These are phyloP conservation scores for Starmerella floris DNA, from an alignment of 805 yeast genomes.

Conservation along the genomic window DNA sequence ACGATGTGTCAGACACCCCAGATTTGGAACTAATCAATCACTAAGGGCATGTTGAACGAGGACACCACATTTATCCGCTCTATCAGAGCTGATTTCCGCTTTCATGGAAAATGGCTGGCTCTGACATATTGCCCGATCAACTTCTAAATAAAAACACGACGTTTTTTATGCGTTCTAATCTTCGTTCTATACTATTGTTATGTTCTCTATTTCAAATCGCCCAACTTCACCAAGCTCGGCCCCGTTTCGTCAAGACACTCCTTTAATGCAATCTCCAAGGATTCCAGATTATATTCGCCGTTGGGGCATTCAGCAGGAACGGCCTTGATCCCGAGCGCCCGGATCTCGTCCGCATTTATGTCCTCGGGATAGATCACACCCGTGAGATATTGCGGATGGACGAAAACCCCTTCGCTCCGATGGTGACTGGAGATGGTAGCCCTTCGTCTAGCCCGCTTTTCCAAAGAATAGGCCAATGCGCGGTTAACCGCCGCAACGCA, in stretches of 20 bases:
- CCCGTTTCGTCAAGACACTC: conserved; percentile 1
- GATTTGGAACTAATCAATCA: no score
- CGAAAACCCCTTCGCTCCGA: not conserved
- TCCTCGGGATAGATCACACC: not conserved
- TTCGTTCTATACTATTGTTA: no score
- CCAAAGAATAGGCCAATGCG: conserved; percentile 41
- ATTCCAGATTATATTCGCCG: conserved; percentile 6
- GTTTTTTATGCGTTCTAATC: no score
- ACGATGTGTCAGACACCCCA: no score
- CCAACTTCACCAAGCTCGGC: not conserved
- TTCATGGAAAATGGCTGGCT: no score
- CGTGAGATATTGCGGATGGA: not conserved
- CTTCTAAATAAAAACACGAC: no score
- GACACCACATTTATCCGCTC: no score
- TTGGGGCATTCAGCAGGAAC: conserved; percentile 6
- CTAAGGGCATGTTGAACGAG: no score
- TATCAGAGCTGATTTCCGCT: no score
- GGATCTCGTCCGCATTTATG: not conserved
- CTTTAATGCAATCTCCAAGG: conserved; percentile 5
- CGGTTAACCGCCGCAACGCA: conserved; percentile 44
- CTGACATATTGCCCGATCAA: no score
- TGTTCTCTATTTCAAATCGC: not conserved
- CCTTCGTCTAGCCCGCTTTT: not conserved
- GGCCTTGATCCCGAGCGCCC: not conserved
- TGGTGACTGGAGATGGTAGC: not conserved